Conservation (phyloP, 2,329 filamentous ascomycete genomes). For the Diplodia intermedia region DNA sequence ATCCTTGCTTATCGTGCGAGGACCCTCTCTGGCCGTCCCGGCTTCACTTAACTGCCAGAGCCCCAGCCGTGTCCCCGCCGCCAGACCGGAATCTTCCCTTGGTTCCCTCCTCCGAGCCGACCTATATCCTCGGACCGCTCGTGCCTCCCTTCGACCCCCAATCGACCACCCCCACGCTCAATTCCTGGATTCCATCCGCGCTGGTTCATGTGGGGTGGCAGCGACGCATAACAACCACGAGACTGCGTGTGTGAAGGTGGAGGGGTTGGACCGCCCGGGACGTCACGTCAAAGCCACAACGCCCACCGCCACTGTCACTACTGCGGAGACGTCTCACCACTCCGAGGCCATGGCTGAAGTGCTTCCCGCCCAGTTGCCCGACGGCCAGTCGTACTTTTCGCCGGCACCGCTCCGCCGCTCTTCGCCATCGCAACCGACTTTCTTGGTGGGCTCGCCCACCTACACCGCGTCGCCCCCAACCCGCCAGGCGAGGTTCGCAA, state of each 20-base stretch:
- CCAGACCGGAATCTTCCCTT: slow-evolving; percentile 28
- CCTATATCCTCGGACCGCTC: slow-evolving; percentile 13
- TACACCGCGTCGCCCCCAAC: slow-evolving; percentile 37
- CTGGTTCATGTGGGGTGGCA: slow-evolving; percentile 28
- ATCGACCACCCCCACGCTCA: slow-evolving; percentile 1
- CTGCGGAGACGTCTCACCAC: slow-evolving; percentile 22
- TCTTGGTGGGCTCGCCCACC: slow-evolving; percentile 46
- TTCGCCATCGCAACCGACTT: slow-evolving; percentile 52
- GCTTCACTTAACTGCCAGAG: slow-evolving; percentile 23
- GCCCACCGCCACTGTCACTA: slow-evolving; percentile 14
- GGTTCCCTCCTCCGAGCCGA: slow-evolving; percentile 22
- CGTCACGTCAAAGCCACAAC: slow-evolving; percentile 12
- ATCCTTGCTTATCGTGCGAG: slow-evolving; percentile 30
- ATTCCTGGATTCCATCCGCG: slow-evolving; percentile 2
- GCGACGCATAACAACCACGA: slow-evolving; percentile 29
- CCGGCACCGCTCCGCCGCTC: slow-evolving; percentile 50
- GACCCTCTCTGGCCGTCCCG: slow-evolving; percentile 21
- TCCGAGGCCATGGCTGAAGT: slow-evolving; percentile 52
- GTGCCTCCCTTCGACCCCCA: neutral
- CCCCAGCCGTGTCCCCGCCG: slow-evolving; percentile 21
- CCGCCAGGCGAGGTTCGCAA: slow-evolving; percentile 46
- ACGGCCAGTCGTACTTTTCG: slow-evolving; percentile 53
- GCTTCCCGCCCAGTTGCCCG: slow-evolving; percentile 50
- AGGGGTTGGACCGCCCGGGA: slow-evolving; percentile 19
- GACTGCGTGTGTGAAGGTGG: slow-evolving; percentile 18